These are phyloP conservation scores for Salix suchowensis DNA, from an alignment of 345 rosid species.

Conservation along the genomic window DNA sequence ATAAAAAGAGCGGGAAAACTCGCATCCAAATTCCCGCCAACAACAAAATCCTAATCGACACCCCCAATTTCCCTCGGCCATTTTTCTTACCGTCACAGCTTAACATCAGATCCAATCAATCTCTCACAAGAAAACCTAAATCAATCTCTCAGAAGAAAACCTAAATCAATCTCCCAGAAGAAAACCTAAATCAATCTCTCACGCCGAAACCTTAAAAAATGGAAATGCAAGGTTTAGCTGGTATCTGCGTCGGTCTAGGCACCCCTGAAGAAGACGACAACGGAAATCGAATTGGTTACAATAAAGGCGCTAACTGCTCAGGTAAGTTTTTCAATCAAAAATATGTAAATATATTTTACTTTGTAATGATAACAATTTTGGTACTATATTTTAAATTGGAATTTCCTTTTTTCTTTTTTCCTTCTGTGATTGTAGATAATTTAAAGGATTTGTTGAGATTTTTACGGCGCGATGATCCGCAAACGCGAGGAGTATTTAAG, in stretches of 20 bases:
- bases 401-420: background rate
- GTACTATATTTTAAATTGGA: background rate
- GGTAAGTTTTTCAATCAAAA: conserved; percentile 27
- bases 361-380: too few species aligned
- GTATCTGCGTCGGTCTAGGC: conserved; percentile 67
- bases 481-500: conserved; percentile 74
- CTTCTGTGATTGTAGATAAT: conserved; percentile 39
- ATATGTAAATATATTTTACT: background rate
- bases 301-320: conserved; percentile 53
- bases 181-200: background rate
- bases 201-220: conserved; percentile 3
- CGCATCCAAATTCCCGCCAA: conserved; percentile 24
- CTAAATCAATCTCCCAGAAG: background rate
- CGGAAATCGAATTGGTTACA: conserved; percentile 51
- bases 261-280: conserved; percentile 43
- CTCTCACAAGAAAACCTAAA: background rate
- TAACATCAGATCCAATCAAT: background rate
- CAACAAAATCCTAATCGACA: conserved; percentile 5
- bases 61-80: background rate
- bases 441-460: conserved; percentile 77
- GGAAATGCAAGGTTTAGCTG: conserved; percentile 62
- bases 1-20: conserved; percentile 41
- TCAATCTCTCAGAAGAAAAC: background rate
- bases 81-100: background rate
- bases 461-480: conserved; percentile 79